Evolutionary conservation across 1,284 basidiomycete species (phyloP), one percentile per base, ranked within the genome.

Genomic region (Naganishia sp.): DNA sequence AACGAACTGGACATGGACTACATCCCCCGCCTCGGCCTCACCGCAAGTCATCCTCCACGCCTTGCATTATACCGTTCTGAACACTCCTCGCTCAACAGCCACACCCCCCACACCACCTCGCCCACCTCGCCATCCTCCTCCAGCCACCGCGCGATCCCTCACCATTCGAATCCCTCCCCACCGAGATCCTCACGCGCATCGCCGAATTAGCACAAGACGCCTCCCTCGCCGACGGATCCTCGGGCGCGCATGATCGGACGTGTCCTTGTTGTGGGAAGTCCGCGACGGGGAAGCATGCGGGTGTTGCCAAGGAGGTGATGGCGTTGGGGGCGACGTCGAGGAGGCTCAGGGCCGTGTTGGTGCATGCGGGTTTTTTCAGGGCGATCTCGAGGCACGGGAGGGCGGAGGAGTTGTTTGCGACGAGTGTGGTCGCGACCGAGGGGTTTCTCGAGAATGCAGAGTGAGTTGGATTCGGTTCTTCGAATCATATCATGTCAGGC

Each of bases 381-480:
- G 23, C 18, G 3, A 50, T 61, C 23, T 35, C 57, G 57, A 6
- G 41, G 25, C 35, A 50, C 3, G 17, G 35, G 17, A 25, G 23
- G 6, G 57, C 50, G 35, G 35, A 61, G 7, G 35, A 41, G 0
- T 41, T 61, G 45, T 42, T 41, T 5, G 23, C 13, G 21, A 42
- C 13, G 11, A 28, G 47, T 17, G 47, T 50, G 21, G 9, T 23
- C 17, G 21, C 57, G 35, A 61, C 57, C 0, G 57, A 51, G 17
- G 57, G 47, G n/a, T 61, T 61, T 42, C 35, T 49, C 21, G 57
- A 61, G 32, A 49, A 50, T 42, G 57, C 41, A n/a, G 50, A 61
- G 57, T 61, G 13, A 39, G 57, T 51, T 5, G 0, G 5, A 2
- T 41, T 5, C 2, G 11, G 28, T 13, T 21, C 18, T 10, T 21